phyloP scores from a whole-genome alignment of 495 filamentous ascomycete genomes.

The Diplogelasinospora grovesii region DNA sequence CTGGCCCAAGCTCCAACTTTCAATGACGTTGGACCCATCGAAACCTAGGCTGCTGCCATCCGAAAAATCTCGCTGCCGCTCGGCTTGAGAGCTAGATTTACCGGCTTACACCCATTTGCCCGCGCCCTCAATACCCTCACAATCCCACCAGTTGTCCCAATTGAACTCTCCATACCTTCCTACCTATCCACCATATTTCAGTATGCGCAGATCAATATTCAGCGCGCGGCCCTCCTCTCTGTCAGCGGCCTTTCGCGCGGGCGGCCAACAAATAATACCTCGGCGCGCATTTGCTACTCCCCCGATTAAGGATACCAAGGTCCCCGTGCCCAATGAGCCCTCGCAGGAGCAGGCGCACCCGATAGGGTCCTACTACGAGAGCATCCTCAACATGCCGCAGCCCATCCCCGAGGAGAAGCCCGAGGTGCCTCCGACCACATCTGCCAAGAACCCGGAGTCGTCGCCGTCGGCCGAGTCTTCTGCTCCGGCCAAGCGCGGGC shows the following conservation, averaged over 20 bases:
- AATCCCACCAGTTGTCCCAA: not conserved
- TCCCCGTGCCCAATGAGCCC: constrained; percentile 13
- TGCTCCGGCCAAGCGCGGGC: constrained; percentile 20
- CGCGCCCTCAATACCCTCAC: not conserved
- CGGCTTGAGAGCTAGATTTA: no score
- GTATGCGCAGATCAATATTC: constrained; percentile 22
- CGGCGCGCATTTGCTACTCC: constrained; percentile 20
- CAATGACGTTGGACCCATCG: no score
- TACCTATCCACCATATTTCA: constrained; percentile 3
- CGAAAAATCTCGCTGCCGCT: no score
- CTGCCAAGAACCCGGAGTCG: constrained; percentile 30
- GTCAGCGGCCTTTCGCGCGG: constrained; percentile 11
- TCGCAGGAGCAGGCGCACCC: constrained; percentile 27
- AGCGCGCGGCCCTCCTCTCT: constrained; percentile 17
- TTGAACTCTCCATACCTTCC: not conserved
- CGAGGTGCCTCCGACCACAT: constrained; percentile 19
- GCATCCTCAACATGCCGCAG: constrained; percentile 38
- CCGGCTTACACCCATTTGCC: not conserved
- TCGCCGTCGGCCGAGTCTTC: constrained; percentile 15
- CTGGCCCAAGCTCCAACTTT: no score
- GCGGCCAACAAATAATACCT: constrained; percentile 7
- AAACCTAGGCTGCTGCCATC: no score
- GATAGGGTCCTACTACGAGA: constrained; percentile 37
- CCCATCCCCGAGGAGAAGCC: constrained; percentile 24
- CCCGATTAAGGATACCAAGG: constrained; percentile 10